Conservation (phyloP, 208 protist genomes). For the Leptomonas seymouri region DNA sequence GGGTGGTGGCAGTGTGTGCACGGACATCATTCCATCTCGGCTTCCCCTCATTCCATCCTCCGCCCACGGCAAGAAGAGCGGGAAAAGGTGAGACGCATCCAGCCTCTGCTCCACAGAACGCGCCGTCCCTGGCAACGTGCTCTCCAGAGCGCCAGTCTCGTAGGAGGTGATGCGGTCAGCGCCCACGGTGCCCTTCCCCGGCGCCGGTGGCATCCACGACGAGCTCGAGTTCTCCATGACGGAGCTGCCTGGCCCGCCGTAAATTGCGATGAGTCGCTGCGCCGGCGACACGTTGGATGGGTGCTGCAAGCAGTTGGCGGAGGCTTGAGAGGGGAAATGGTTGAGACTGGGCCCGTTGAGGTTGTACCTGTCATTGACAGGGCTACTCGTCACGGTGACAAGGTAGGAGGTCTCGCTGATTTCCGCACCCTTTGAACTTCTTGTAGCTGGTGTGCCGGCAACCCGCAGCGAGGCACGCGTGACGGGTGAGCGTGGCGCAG, state of each 20-base stretch:
- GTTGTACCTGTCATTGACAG: neutral
- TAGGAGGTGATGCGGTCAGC: neutral
- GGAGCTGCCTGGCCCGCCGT: slow-evolving; percentile 11
- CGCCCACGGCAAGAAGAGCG: slow-evolving; percentile 4
- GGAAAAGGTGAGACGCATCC: slow-evolving; percentile 6
- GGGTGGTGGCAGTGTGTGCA: slow-evolving; percentile 15
- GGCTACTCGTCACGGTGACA: slow-evolving; percentile 1
- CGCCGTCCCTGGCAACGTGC: neutral
- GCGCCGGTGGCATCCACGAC: slow-evolving; percentile 12
- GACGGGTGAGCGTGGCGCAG: neutral
- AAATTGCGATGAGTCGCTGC: slow-evolving; percentile 20
- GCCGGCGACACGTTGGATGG: slow-evolving; percentile 1
- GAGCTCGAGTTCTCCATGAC: slow-evolving; percentile 17
- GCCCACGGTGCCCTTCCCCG: neutral
- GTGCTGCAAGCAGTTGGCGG: slow-evolving; percentile 7
- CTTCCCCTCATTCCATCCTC: neutral
- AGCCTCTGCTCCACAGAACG: slow-evolving; percentile 10
- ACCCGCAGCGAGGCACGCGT: neutral
- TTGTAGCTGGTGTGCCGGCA: neutral
- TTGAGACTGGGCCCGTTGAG: slow-evolving; percentile 1
- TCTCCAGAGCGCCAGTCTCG: slow-evolving; percentile 11
- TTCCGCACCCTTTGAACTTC: neutral
- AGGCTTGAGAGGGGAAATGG: slow-evolving; percentile 8
- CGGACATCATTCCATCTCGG: slow-evolving; percentile 8
- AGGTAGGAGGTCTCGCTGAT: slow-evolving; percentile 5